Percentiles rank a stretch among this genome's conserved stretches.
Conservation (phyloP, 2,329 filamentous ascomycete genomes). For the Graphium sp. region DNA sequence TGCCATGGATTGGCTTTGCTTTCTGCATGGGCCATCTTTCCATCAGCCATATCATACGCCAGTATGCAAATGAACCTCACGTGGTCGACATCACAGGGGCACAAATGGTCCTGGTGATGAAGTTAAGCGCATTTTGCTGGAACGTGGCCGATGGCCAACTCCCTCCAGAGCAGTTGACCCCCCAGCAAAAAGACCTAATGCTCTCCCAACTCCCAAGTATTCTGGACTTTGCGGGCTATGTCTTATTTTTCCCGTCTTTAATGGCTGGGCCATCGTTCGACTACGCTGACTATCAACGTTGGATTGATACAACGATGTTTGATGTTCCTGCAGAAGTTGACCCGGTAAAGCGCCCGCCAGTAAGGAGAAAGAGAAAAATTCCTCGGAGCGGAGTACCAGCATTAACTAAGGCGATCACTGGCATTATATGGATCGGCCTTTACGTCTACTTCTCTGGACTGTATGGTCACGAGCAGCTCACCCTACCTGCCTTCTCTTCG, state of each 20-base stretch:
- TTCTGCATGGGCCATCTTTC: constrained; percentile 96
- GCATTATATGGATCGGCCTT: constrained; percentile 61
- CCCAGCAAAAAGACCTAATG: constrained; percentile 70
- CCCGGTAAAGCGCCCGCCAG: constrained; percentile 68
- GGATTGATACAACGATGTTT: constrained; percentile 92
- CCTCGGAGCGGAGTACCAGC: constrained; percentile 82
- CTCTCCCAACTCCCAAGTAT: constrained; percentile 57
- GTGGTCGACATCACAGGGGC: constrained; percentile 79
- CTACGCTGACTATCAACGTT: constrained; percentile 79
- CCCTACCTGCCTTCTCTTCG: constrained; percentile 47
- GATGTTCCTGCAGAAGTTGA: constrained; percentile 69
- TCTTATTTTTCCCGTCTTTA: constrained; percentile 86
- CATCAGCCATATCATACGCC: constrained; percentile 70
- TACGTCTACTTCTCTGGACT: constrained; percentile 58
- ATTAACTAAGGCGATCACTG: constrained; percentile 53
- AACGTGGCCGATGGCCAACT: constrained; percentile 87
- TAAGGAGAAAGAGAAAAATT: constrained; percentile 79
- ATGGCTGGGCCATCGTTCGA: constrained; percentile 89
- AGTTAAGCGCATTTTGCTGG: constrained; percentile 93
- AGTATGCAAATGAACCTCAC: constrained; percentile 48
- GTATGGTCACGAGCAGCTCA: constrained; percentile 48
- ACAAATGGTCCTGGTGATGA: constrained; percentile 98
- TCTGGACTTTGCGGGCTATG: constrained; percentile 76
- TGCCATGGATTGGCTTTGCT: constrained; percentile 93
- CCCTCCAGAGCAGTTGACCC: constrained; percentile 62